Evolutionary conservation across 257 asterid species (phyloP).

Genomic region (Parsonsia alboflavescens): DNA sequence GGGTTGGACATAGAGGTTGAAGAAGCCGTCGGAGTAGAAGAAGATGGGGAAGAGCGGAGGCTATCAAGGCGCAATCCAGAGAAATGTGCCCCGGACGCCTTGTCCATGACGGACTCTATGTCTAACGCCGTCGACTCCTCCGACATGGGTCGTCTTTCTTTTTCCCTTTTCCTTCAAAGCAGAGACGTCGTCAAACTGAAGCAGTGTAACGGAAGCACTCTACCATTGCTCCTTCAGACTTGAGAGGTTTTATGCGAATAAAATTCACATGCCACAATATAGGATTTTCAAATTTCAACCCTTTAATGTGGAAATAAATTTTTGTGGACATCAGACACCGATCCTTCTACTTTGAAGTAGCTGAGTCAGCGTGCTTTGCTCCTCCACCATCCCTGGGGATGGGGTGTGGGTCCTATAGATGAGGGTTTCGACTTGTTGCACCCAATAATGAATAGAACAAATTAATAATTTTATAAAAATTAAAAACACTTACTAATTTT

Average conservation of each 20-base stretch:
- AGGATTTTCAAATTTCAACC: no score
- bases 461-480: no score
- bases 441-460: no score
- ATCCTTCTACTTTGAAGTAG: no score
- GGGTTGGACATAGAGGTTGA: slow-evolving; percentile 25
- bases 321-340: no score
- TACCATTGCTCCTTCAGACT: not conserved
- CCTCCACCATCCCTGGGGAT: no score
- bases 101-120: slow-evolving; percentile 90
- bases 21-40: slow-evolving; percentile 30
- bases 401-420: no score
- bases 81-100: slow-evolving; percentile 86
- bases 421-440: no score
- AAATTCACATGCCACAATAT: not conserved
- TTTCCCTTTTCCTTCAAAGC: not conserved
- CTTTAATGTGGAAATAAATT: no score
- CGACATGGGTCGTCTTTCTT: slow-evolving; percentile 29
- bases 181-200: not conserved
- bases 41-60: slow-evolving; percentile 36
- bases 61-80: slow-evolving; percentile 84
- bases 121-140: slow-evolving; percentile 66
- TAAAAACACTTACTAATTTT: no score
- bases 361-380: no score
- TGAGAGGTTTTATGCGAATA: no score
- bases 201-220: not conserved